A percentile compares a stretch with the other conserved stretches of the same genome.
Evolutionary conservation across 2,329 filamentous ascomycete species (phyloP).

Genomic region (Elsinoe batatas): DNA sequence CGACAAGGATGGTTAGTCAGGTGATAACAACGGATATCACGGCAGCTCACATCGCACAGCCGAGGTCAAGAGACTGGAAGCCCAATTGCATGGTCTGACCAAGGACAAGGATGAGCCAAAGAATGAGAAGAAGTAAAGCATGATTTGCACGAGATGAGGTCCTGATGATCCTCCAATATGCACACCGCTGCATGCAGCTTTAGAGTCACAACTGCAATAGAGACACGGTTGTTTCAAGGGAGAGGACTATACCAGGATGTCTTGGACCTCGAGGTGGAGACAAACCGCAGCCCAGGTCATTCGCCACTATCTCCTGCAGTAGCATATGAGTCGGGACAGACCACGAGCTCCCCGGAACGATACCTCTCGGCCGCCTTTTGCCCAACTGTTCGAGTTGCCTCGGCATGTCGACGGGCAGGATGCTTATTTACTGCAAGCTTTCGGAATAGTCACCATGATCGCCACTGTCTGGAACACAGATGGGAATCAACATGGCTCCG

Average conservation of each 20-base stretch:
- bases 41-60: background rate
- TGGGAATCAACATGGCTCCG: too few relatives aligned
- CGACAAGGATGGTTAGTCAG: slow-evolving; percentile 44
- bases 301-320: too few relatives aligned
- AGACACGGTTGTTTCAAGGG: too few relatives aligned
- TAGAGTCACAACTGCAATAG: too few relatives aligned
- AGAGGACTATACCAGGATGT: too few relatives aligned
- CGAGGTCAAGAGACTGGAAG: slow-evolving; percentile 6
- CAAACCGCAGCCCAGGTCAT: too few relatives aligned
- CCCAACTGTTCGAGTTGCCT: background rate
- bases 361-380: too few relatives aligned
- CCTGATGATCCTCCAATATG: background rate
- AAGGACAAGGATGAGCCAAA: slow-evolving; percentile 5
- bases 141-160: background rate
- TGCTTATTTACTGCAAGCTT: background rate
- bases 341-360: too few relatives aligned
- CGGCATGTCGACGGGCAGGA: background rate
- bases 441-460: too few relatives aligned
- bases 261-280: too few relatives aligned
- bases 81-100: slow-evolving; percentile 6
- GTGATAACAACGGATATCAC: background rate
- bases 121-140: background rate
- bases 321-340: too few relatives aligned
- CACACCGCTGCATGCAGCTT: background rate
- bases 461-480: too few relatives aligned